A percentile compares a stretch with the other conserved stretches of the same genome.
Conservation (phyloP, 768 basidiomycete genomes). For the Asterophora lycoperdoides region DNA sequence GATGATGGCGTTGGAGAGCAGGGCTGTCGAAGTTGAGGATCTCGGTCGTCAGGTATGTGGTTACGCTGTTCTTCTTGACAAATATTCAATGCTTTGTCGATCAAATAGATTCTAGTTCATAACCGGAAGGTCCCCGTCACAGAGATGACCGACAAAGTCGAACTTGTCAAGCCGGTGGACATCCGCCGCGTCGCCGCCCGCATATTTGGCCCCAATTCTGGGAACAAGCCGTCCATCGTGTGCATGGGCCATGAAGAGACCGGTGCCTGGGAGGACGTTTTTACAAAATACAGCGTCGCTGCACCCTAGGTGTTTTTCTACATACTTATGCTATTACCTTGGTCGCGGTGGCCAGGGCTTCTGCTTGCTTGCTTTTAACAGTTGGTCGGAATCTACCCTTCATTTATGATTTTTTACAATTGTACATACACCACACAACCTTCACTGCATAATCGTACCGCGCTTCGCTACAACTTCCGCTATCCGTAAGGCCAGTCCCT, state of each 20-base stretch:
- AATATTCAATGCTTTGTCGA: slow-evolving; percentile 5
- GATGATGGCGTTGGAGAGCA: slow-evolving; percentile 92
- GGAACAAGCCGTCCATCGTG: slow-evolving; percentile 72
- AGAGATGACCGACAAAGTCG: slow-evolving; percentile 89
- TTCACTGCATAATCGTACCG: slow-evolving; percentile 6
- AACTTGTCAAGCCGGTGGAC: slow-evolving; percentile 64
- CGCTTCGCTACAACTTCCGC: too few relatives aligned
- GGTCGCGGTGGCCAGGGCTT: not conserved
- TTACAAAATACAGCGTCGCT: slow-evolving; percentile 68
- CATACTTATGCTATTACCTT: not conserved
- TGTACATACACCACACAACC: slow-evolving; percentile 6
- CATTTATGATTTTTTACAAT: slow-evolving; percentile 2
- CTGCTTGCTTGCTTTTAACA: too few relatives aligned
- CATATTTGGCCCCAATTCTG: slow-evolving; percentile 62
- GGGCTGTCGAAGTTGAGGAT: slow-evolving; percentile 82
- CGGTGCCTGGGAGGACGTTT: slow-evolving; percentile 56
- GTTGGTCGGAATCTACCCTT: not conserved
- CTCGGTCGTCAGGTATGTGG: slow-evolving; percentile 75
- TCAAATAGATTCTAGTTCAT: slow-evolving; percentile 71
- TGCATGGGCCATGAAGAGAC: slow-evolving; percentile 81
- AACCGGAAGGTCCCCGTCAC: slow-evolving; percentile 79
- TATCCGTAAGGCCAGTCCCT: too few relatives aligned
- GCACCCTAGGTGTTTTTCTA: slow-evolving; percentile 9
- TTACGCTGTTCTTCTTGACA: not conserved
- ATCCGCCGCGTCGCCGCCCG: slow-evolving; percentile 73